Evolutionary conservation across 306 rosid species (phyloP), one percentile per base, ranked within the genome.

Genomic region (Pyrus betulifolia): DNA sequence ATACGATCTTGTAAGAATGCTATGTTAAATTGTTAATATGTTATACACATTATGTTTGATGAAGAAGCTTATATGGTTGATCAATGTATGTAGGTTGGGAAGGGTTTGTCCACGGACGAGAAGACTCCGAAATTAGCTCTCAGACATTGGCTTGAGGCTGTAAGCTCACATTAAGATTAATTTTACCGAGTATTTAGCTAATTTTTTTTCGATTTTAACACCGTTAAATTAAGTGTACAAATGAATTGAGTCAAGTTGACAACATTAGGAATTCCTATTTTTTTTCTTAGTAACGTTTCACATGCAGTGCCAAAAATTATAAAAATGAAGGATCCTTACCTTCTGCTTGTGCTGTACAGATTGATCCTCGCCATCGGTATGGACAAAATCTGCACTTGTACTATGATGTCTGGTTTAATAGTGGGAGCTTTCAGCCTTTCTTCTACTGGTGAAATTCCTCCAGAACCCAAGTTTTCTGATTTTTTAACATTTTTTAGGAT

Each of bases 71-170:
- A 45, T 28, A 27, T 22, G 82, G 27, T 67, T 73, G 82, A 67
- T 75, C 78, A 30, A 27, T 62, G 83, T 0, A 49, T 7, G 55
- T 75, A 92, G 97, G 96, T 93, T 40, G 98, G 98, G 63, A 93
- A 93, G 72, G 98, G 98, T n/a, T 85, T 90, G 79, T 87, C 85
- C 59, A 87, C 89, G 86, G 79, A 87, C 85, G 91, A 84, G 61
- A 91, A 87, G 70, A 97, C 91, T 22, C 90, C 82, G 61, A 85
- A 88, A 67, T 85, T 93, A 76, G 92, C 90, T 62, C 84, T 86
- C 31, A 81, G 81, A 62, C 97, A 93, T 75, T 93, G 97, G 97
- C 97, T 93, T 74, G 96, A 93, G 84, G 96, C 95, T 79, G 98
- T 93, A 89, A 87, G 97, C 25, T 81, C 67, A 54, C 46, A 45